These are phyloP conservation scores for Neurospora sp. DNA, from an alignment of 495 filamentous ascomycete genomes.

Conservation along the genomic window DNA sequence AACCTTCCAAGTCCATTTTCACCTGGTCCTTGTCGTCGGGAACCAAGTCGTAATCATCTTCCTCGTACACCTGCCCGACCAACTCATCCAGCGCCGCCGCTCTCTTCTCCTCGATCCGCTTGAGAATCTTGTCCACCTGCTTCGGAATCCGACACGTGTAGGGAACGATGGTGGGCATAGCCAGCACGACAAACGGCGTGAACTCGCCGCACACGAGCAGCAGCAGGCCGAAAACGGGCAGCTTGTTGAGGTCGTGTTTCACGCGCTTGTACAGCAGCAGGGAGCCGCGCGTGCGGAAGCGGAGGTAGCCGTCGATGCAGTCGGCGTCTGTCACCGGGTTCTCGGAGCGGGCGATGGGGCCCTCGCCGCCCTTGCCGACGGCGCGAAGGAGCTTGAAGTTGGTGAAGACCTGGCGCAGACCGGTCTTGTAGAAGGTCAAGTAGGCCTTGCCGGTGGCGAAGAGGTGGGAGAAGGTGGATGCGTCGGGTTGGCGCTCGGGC, in stretches of 20 bases:
- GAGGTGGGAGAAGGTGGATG: constrained; percentile 34
- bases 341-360: constrained; percentile 7
- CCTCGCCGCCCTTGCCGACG: constrained; percentile 5
- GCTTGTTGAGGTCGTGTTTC: constrained; percentile 56
- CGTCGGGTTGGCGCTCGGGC: constrained; percentile 29
- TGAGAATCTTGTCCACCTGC: constrained; percentile 52
- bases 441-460: constrained; percentile 48
- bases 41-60: background rate
- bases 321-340: constrained; percentile 8
- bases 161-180: constrained; percentile 62
- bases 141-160: constrained; percentile 69
- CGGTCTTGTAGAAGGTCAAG: constrained; percentile 77
- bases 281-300: constrained; percentile 9
- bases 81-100: constrained; percentile 16
- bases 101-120: constrained; percentile 36
- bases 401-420: constrained; percentile 54
- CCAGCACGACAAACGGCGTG: constrained; percentile 61
- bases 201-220: constrained; percentile 75
- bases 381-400: constrained; percentile 48
- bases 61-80: constrained; percentile 15
- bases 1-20: background rate
- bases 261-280: constrained; percentile 25
- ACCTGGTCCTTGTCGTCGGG: background rate
- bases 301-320: constrained; percentile 1
- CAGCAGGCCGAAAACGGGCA: constrained; percentile 65